Conservation (phyloP, 108 stramenopile species). For the Discostella pseudostelligera region DNA sequence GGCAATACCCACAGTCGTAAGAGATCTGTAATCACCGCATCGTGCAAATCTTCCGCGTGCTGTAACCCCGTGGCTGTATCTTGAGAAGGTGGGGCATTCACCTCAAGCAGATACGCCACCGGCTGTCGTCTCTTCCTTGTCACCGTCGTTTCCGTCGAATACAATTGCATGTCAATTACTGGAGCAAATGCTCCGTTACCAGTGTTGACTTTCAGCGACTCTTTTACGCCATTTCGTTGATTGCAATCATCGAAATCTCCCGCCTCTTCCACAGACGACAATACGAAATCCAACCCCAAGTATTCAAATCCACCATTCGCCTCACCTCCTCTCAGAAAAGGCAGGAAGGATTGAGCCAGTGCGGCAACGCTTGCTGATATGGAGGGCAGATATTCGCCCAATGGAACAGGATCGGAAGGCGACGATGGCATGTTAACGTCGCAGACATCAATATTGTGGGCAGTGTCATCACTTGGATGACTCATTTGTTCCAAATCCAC, state of each 20-base stretch:
- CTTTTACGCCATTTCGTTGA: not conserved
- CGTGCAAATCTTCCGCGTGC: constrained; percentile 78
- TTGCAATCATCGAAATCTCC: not conserved
- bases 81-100: constrained; percentile 86
- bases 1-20: constrained; percentile 76
- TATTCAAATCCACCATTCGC: constrained; percentile 86
- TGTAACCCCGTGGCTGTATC: constrained; percentile 83
- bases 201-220: not conserved
- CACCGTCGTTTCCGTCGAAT: not conserved
- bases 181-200: not conserved
- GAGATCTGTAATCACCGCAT: constrained; percentile 75
- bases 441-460: constrained; percentile 5
- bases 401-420: constrained; percentile 30
- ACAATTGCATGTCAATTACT: not conserved
- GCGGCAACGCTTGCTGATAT: constrained; percentile 57
- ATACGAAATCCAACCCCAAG: constrained; percentile 80
- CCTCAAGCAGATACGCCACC: constrained; percentile 77
- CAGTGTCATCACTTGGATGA: not conserved
- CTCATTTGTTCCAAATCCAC: constrained; percentile 52
- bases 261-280: constrained; percentile 47
- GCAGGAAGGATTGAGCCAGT: constrained; percentile 48
- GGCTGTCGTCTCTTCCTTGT: constrained; percentile 20
- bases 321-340: constrained; percentile 67
- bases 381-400: constrained; percentile 68
- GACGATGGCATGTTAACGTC: constrained; percentile 17